Evolutionary conservation across 106 monocot genomes (phyloP).

Genomic region (Acanthochlamys bracteata): DNA sequence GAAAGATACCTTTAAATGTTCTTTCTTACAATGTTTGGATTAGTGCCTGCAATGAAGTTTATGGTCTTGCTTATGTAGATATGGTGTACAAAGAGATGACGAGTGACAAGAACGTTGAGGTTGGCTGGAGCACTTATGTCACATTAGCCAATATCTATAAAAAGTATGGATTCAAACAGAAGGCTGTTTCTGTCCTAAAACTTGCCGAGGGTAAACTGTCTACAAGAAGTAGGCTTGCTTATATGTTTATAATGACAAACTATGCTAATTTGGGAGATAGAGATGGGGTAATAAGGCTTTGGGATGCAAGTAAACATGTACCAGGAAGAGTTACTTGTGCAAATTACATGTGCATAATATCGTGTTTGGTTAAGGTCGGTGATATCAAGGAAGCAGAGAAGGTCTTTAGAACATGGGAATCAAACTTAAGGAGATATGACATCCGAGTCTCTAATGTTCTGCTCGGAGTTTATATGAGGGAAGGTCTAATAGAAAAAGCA

Average conservation of each 20-base stretch:
- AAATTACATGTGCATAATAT: conserved; percentile 60
- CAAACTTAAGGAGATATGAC: conserved; percentile 53
- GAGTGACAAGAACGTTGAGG: conserved; percentile 42
- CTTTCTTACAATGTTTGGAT: conserved; percentile 79
- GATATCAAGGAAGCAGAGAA: conserved; percentile 52
- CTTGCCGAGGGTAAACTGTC: conserved; percentile 61
- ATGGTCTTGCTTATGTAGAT: conserved; percentile 37
- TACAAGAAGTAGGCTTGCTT: conserved; percentile 41
- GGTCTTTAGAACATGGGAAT: conserved; percentile 59
- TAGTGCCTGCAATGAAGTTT: conserved; percentile 43
- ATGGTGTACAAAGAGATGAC: conserved; percentile 53
- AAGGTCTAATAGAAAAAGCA: conserved; percentile 61
- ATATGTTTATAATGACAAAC: conserved; percentile 72
- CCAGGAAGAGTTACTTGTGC: conserved; percentile 45
- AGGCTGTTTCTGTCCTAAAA: conserved; percentile 42
- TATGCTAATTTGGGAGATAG: conserved; percentile 54
- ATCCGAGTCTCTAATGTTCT: conserved; percentile 70
- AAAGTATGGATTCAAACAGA: conserved; percentile 17
- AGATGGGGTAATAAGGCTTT: conserved; percentile 48
- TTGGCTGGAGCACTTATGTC: conserved; percentile 75
- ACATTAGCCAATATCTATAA: conserved; percentile 61
- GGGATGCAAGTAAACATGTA: conserved; percentile 68
- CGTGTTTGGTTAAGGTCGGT: conserved; percentile 60
- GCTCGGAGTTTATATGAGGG: conserved; percentile 68
- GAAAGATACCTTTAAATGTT: conserved; percentile 42